Percentiles rank a stretch among this genome's conserved stretches.
phyloP scores from a whole-genome alignment of 345 rosid species.

The Tarenaya hassleriana region DNA sequence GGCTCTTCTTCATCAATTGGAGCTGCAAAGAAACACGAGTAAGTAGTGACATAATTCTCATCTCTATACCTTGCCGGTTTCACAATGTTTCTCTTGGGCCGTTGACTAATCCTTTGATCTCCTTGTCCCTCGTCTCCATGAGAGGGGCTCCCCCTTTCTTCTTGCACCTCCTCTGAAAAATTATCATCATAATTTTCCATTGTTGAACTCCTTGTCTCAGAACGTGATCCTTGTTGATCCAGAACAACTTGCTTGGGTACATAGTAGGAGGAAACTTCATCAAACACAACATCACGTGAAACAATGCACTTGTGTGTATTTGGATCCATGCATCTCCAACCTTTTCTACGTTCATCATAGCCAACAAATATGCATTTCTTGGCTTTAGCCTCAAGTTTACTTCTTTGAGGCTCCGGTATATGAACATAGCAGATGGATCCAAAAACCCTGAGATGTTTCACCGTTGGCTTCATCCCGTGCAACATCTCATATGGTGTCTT shows the following conservation, averaged over 20 bases:
- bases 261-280: constrained; percentile 17
- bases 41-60: neutral
- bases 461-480: neutral
- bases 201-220: neutral
- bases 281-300: constrained; percentile 20
- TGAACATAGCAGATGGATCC: constrained; percentile 1
- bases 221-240: neutral
- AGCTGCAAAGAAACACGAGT: too few relatives aligned
- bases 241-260: neutral
- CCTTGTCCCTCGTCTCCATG: too few relatives aligned
- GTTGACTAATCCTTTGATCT: too few relatives aligned
- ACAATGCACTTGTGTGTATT: neutral
- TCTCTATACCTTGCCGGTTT: too few relatives aligned
- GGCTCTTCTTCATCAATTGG: too few relatives aligned
- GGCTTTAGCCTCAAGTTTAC: constrained; percentile 5
- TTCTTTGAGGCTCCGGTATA: neutral
- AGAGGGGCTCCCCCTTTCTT: too few relatives aligned
- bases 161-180: too few relatives aligned
- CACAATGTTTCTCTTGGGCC: too few relatives aligned
- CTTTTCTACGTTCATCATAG: constrained; percentile 21
- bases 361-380: constrained; percentile 17
- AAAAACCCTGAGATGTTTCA: constrained; percentile 15
- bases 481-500: too few relatives aligned
- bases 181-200: too few relatives aligned
- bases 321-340: constrained; percentile 23